phyloP scores from a whole-genome alignment of 768 basidiomycete genomes.

The Amanita brunnescens region DNA sequence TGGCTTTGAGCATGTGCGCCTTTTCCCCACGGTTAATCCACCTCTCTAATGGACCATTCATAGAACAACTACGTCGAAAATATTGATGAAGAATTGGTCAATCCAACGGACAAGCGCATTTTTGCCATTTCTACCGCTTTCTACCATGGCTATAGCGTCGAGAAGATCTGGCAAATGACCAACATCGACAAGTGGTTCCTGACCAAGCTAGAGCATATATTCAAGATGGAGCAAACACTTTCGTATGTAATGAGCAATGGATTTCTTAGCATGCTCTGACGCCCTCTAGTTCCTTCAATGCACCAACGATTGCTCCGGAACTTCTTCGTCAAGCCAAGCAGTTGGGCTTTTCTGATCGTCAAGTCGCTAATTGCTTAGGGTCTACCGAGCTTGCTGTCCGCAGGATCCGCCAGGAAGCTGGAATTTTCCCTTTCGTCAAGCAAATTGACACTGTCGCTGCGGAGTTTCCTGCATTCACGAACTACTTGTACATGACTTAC shows the following conservation, averaged over 20 bases:
- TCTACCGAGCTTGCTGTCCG: slow-evolving; percentile 94
- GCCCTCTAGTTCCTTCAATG: slow-evolving; percentile 44
- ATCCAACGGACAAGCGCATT: slow-evolving; percentile 95
- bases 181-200: slow-evolving; percentile 99
- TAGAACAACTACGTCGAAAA: slow-evolving; percentile 85
- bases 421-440: slow-evolving; percentile 88
- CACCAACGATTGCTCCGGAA: slow-evolving; percentile 52
- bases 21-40: neutral
- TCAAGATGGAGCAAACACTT: slow-evolving; percentile 68
- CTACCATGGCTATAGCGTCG: slow-evolving; percentile 86
- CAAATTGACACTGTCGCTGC: slow-evolving; percentile 99
- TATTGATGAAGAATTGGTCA: slow-evolving; percentile 86
- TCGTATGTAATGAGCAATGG: slow-evolving; percentile 40
- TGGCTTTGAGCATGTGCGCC: slow-evolving; percentile 74
- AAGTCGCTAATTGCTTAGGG: slow-evolving; percentile 73
- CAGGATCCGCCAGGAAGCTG: slow-evolving; percentile 74
- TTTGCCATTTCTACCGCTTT: slow-evolving; percentile 95
- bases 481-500: slow-evolving; percentile 98
- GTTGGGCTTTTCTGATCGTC: slow-evolving; percentile 91
- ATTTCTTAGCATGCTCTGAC: neutral
- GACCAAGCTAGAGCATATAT: slow-evolving; percentile 77
- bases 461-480: slow-evolving; percentile 97
- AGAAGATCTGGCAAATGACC: slow-evolving; percentile 96
- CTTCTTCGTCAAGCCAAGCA: slow-evolving; percentile 82
- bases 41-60: neutral